A percentile compares a stretch with the other conserved stretches of the same genome.
These are phyloP conservation scores for Macrolepiota albuminosa DNA, from an alignment of 768 basidiomycete species.

Conservation along the genomic window DNA sequence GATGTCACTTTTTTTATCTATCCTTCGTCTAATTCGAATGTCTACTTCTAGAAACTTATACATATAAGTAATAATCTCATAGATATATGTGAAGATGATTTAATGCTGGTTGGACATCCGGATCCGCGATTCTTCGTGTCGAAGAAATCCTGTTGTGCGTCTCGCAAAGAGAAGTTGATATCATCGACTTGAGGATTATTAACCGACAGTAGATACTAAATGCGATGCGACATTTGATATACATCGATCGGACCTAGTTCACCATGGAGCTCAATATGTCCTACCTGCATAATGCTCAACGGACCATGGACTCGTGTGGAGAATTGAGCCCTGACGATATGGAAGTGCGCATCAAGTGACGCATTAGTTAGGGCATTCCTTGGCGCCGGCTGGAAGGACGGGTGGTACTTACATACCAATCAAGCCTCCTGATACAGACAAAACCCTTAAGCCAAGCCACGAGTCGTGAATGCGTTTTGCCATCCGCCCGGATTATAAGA, in stretches of 20 bases:
- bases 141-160: neutral
- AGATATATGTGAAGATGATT: neutral
- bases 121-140: neutral
- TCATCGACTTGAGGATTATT: neutral
- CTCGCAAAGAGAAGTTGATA: neutral
- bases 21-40: neutral
- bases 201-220: neutral
- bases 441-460: too few relatives aligned
- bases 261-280: neutral
- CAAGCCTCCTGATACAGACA: too few relatives aligned
- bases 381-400: too few relatives aligned
- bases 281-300: too few relatives aligned
- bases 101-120: neutral
- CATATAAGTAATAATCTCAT: neutral
- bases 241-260: neutral
- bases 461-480: neutral
- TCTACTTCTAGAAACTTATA: neutral
- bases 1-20: neutral
- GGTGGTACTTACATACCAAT: too few relatives aligned
- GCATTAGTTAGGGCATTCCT: neutral
- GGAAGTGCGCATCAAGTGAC: neutral
- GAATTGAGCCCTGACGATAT: neutral
- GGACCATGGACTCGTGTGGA: neutral
- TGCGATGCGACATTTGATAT: neutral
- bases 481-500: too few relatives aligned